phyloP scores from a whole-genome alignment of 768 basidiomycete genomes.

The Suillus bovinus region DNA sequence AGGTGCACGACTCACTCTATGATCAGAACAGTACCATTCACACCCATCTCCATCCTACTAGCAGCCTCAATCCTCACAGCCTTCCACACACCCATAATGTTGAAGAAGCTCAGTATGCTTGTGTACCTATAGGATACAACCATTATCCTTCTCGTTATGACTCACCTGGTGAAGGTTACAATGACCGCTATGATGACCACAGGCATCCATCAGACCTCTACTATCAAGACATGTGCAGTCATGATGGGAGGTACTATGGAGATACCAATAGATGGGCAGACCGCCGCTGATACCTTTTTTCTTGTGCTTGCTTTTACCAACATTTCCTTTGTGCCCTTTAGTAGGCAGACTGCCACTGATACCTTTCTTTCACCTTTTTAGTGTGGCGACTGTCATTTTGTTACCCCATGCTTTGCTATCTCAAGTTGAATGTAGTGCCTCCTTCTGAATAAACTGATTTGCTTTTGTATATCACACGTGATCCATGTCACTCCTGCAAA shows the following conservation, averaged over 20 bases:
- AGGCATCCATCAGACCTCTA: neutral
- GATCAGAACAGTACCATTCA: neutral
- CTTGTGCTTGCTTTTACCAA: neutral
- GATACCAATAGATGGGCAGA: neutral
- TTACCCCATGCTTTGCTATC: neutral
- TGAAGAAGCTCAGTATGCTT: neutral
- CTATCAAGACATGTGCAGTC: neutral
- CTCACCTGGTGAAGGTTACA: neutral
- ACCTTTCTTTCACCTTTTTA: neutral
- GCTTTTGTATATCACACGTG: no score
- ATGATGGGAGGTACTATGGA: slow-evolving; percentile 2
- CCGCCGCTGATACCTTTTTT: neutral
- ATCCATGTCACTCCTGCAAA: no score
- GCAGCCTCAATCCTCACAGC: neutral
- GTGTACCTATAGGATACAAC: neutral
- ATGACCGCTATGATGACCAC: neutral
- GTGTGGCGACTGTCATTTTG: slow-evolving; percentile 1
- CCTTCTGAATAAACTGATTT: neutral
- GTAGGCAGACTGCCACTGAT: neutral
- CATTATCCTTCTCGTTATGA: neutral
- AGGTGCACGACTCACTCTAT: neutral
- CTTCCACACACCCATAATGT: neutral
- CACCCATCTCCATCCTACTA: neutral
- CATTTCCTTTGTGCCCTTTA: neutral
- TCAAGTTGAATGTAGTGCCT: neutral